A percentile compares a stretch with the other conserved stretches of the same genome.
Evolutionary conservation across 164 flowering plant genomes (phyloP).

Genomic region (Santalum album): DNA sequence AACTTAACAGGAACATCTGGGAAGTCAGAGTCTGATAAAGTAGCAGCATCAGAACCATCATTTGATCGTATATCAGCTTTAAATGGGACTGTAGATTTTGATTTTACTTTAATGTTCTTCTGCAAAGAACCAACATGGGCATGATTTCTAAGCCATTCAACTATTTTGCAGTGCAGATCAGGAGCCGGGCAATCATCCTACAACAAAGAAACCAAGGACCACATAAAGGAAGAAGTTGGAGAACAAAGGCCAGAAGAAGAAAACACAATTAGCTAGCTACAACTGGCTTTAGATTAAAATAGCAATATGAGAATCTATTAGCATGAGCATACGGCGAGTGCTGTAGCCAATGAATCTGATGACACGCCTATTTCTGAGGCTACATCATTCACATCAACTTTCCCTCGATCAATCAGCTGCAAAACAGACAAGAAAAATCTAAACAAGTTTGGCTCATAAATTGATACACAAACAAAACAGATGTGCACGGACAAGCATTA

Average conservation of each 20-base stretch:
- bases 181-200: constrained; percentile 48
- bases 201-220: constrained; percentile 4
- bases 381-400: constrained; percentile 49
- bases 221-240: background rate
- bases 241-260: constrained; percentile 5
- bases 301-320: too few relatives aligned
- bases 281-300: too few relatives aligned
- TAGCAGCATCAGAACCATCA: constrained; percentile 25
- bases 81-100: constrained; percentile 18
- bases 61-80: constrained; percentile 19
- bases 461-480: background rate
- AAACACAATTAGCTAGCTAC: background rate
- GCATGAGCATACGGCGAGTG: constrained; percentile 41
- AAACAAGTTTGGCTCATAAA: background rate
- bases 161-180: constrained; percentile 48
- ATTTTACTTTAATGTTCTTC: constrained; percentile 28
- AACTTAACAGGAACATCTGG: constrained; percentile 46
- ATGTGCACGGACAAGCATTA: background rate
- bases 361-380: constrained; percentile 69
- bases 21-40: constrained; percentile 24
- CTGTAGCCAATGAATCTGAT: constrained; percentile 37
- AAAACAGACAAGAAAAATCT: constrained; percentile 5
- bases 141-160: constrained; percentile 63
- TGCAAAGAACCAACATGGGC: constrained; percentile 31
- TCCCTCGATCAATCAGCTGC: constrained; percentile 72